Evolutionary conservation across 2,329 filamentous ascomycete genomes (phyloP), one percentile per base, ranked within the genome.

Genomic region (Penicillium sp.): DNA sequence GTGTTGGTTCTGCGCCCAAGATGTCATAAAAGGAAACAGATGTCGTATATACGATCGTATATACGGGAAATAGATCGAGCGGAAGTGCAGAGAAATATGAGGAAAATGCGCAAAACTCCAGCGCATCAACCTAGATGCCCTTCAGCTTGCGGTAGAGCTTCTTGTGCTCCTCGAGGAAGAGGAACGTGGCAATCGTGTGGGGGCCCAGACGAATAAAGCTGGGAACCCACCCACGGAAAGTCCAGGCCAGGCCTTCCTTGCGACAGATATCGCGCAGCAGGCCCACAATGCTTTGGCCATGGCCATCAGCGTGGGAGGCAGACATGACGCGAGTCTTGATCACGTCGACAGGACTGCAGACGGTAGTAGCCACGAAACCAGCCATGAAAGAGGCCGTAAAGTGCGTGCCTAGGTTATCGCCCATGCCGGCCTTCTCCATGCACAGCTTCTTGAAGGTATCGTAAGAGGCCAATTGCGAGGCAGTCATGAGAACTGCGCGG

Each of bases 101-200:
- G 32, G 39, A 44, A 41, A 14, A 37, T 40, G 27, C 13, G 14
- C 44, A 48, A 47, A 47, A 37, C 39, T 62, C 48, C 56, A 52
- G 44, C 8, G 42, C 14, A 31, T 46, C 39, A 38, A 22, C 89
- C 23, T 54, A 56, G 11, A 64, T 56, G 7, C 66, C 60, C 51
- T 72, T 74, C 56, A 72, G 51, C 46, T 60, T 60, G 27, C 71
- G 69, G 61, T 82, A 85, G 4, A 82, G 64, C 69, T 80, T 82
- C 70, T 84, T 84, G 59, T 85, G 82, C 64, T 85, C 79, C 58
- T 85, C 81, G 57, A 85, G 68, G 64, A 85, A 85, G 49, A 85
- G 55, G 58, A 85, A 84, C 0, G 81, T 85, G 26, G 79, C 77
- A 50, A 85, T 79, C 0, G 81, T 85, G 62, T 85, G 81, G 22